Evolutionary conservation across 768 basidiomycete genomes (phyloP).

Genomic region (Psilocybe cyanescens): DNA sequence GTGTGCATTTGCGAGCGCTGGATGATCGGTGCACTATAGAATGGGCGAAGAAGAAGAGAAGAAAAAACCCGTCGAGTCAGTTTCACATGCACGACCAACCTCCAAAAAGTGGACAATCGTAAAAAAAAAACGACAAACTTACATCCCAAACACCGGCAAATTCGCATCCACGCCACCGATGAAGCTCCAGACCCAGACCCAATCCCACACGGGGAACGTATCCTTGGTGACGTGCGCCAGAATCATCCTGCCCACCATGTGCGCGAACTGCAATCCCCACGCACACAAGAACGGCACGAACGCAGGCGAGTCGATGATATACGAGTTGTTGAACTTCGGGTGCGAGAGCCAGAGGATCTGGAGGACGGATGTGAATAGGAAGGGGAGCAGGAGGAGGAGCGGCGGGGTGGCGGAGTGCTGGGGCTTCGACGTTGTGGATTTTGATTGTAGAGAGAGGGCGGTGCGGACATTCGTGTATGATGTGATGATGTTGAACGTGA

Average conservation of each 20-base stretch:
- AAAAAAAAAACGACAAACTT: conserved; percentile 28
- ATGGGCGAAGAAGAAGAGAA: neutral
- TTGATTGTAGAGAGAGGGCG: conserved; percentile 22
- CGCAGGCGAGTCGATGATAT: conserved; percentile 74
- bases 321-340: conserved; percentile 60
- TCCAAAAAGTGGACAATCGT: neutral
- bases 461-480: conserved; percentile 87
- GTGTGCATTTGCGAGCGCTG: conserved; percentile 59
- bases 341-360: conserved; percentile 84
- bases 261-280: conserved; percentile 93
- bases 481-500: conserved; percentile 77
- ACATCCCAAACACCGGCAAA: conserved; percentile 72
- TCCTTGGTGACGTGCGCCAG: conserved; percentile 87
- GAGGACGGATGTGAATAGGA: conserved; percentile 67
- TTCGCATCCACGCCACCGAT: conserved; percentile 86
- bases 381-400: conserved; percentile 79
- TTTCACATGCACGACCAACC: neutral
- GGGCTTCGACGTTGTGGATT: conserved; percentile 24
- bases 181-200: conserved; percentile 83
- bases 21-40: conserved; percentile 64
- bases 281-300: conserved; percentile 89
- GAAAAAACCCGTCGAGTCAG: neutral
- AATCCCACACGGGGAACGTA: conserved; percentile 86
- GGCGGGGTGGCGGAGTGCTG: conserved; percentile 48
- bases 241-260: conserved; percentile 92